phyloP scores from a whole-genome alignment of 768 basidiomycete species.

The Termitomyces sp. region DNA sequence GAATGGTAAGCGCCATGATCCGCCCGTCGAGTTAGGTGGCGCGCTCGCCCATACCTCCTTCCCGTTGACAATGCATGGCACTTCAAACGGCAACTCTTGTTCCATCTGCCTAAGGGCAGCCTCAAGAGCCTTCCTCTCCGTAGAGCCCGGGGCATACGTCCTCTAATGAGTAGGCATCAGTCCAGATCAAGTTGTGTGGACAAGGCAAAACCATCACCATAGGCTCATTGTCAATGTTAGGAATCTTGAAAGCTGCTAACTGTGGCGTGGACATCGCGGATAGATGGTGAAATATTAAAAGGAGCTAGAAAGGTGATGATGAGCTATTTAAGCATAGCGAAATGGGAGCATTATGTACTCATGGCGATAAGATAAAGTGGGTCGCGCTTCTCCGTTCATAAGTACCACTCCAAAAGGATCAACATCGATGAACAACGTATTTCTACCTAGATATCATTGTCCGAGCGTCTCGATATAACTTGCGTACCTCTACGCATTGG shows the following conservation, averaged over 20 bases:
- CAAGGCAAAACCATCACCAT: slow-evolving; percentile 50
- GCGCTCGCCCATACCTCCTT: slow-evolving; percentile 50
- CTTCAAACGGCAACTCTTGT: slow-evolving; percentile 79
- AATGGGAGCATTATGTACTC: neutral
- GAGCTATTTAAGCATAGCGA: slow-evolving; percentile 7
- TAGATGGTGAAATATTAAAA: neutral
- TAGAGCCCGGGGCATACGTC: slow-evolving; percentile 71
- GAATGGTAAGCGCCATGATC: neutral
- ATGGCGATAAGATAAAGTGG: slow-evolving; percentile 4
- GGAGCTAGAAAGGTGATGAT: neutral
- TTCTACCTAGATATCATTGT: neutral
- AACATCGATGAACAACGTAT: neutral
- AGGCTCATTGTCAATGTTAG: slow-evolving; percentile 86
- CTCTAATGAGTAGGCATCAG: slow-evolving; percentile 35
- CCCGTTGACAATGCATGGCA: slow-evolving; percentile 91
- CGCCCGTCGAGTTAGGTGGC: neutral
- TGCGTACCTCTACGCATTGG: neutral
- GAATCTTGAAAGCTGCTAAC: slow-evolving; percentile 83
- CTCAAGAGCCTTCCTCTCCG: slow-evolving; percentile 69
- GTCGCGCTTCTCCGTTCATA: neutral
- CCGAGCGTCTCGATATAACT: neutral
- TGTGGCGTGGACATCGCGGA: slow-evolving; percentile 62
- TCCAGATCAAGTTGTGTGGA: neutral
- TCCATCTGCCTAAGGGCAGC: slow-evolving; percentile 78
- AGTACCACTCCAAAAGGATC: neutral